A percentile compares a stretch with the other conserved stretches of the same genome.
phyloP scores from a whole-genome alignment of 768 basidiomycete species.

The Lactifluus subvellereus region DNA sequence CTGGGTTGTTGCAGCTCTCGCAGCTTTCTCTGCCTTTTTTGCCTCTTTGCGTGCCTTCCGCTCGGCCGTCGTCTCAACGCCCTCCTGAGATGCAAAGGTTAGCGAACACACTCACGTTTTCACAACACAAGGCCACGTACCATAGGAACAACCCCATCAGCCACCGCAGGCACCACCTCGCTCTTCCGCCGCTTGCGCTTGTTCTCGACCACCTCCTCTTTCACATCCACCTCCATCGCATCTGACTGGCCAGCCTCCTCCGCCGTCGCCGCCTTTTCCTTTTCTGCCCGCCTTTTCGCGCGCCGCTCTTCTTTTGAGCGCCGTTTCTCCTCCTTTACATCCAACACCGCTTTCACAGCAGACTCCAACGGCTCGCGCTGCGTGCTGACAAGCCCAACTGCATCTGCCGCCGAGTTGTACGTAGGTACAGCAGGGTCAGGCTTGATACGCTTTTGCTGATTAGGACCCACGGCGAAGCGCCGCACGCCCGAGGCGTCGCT shows the following conservation, averaged over 20 bases:
- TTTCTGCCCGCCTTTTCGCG: conserved; percentile 56
- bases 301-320: conserved; percentile 71
- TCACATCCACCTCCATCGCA: conserved; percentile 44
- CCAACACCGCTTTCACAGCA: conserved; percentile 67
- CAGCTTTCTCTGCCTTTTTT: conserved; percentile 70
- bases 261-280: conserved; percentile 39
- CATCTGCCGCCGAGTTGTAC: conserved; percentile 86
- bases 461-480: conserved; percentile 52
- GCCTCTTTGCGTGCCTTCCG: conserved; percentile 76
- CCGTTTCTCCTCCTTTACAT: conserved; percentile 85
- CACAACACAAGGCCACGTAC: not conserved
- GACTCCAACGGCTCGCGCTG: conserved; percentile 75
- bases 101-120: conserved; percentile 6
- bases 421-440: conserved; percentile 71
- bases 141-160: conserved; percentile 25
- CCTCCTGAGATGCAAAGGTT: conserved; percentile 28
- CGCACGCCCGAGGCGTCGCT: conserved; percentile 68
- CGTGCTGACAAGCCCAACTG: conserved; percentile 76
- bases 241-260: conserved; percentile 28
- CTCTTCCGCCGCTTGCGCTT: conserved; percentile 39
- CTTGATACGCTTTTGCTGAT: conserved; percentile 74
- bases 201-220: conserved; percentile 33
- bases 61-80: conserved; percentile 76
- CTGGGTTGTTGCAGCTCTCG: conserved; percentile 33
- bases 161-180: not conserved